phyloP scores from a whole-genome alignment of 345 rosid species.

The Eucalyptus sp. region DNA sequence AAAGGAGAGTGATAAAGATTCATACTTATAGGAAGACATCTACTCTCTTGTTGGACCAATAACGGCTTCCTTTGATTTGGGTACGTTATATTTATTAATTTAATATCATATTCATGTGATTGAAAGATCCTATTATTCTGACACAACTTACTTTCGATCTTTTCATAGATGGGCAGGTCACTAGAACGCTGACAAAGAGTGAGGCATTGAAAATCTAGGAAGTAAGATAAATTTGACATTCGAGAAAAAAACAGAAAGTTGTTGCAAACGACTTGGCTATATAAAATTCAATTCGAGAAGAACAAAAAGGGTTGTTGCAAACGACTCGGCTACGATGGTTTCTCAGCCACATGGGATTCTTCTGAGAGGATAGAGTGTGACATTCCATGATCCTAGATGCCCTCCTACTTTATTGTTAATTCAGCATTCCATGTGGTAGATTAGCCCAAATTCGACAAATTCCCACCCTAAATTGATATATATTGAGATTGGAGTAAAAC shows the following conservation, averaged over 20 bases:
- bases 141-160: background rate
- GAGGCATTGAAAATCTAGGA: background rate
- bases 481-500: background rate
- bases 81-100: no score
- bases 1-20: no score
- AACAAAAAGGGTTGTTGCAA: no score
- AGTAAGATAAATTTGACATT: background rate
- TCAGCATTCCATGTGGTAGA: background rate
- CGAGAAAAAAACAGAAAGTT: background rate
- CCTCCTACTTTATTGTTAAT: background rate
- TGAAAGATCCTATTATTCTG: no score
- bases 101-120: no score
- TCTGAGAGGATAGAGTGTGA: background rate
- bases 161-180: background rate
- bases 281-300: background rate
- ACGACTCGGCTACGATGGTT: no score
- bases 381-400: background rate
- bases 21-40: no score
- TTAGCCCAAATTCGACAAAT: background rate
- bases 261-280: background rate
- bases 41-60: no score
- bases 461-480: background rate
- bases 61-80: no score
- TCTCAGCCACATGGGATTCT: no score
- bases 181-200: background rate